phyloP scores from a whole-genome alignment of 1,284 basidiomycete genomes.

The Cryptococcus neoformans region DNA sequence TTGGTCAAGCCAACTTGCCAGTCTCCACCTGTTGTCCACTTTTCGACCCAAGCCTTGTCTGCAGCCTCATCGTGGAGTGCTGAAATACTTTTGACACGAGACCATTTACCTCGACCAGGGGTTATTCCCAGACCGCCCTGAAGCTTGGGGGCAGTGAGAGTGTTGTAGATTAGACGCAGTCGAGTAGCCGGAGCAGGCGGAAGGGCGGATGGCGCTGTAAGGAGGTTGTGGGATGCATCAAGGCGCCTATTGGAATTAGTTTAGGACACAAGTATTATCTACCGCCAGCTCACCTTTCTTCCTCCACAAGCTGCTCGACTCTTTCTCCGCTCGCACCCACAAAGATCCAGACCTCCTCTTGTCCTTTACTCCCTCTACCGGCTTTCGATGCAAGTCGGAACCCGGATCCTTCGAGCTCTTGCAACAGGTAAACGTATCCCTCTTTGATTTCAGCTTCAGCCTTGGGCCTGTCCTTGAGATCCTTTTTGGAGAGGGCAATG shows the following conservation, averaged over 20 bases:
- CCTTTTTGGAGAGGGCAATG: conserved; percentile 12
- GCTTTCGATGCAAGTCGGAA: conserved; percentile 32
- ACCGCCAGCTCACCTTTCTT: conserved; percentile 63
- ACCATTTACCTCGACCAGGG: conserved; percentile 67
- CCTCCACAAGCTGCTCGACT: conserved; percentile 63
- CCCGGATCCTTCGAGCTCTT: conserved; percentile 35
- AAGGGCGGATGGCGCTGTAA: conserved; percentile 62
- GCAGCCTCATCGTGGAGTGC: conserved; percentile 77
- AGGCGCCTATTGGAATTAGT: conserved; percentile 8
- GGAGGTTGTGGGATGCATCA: conserved; percentile 50
- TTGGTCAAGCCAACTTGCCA: conserved; percentile 58
- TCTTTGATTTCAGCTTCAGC: conserved; percentile 30
- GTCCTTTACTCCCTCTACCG: conserved; percentile 33
- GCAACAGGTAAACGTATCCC: conserved; percentile 35
- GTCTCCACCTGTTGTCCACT: conserved; percentile 42
- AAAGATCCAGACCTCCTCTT: conserved; percentile 76
- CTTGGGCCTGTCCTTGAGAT: conserved; percentile 8
- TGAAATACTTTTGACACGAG: conserved; percentile 72
- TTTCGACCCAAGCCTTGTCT: conserved; percentile 41
- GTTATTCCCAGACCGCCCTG: conserved; percentile 79
- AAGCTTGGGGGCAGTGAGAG: conserved; percentile 63
- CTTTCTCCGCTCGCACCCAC: conserved; percentile 66
- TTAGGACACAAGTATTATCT: neutral
- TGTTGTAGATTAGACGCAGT: conserved; percentile 72
- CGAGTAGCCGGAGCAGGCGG: conserved; percentile 56